Evolutionary conservation across 345 rosid species (phyloP).

Genomic region (Eucalyptus marginata): DNA sequence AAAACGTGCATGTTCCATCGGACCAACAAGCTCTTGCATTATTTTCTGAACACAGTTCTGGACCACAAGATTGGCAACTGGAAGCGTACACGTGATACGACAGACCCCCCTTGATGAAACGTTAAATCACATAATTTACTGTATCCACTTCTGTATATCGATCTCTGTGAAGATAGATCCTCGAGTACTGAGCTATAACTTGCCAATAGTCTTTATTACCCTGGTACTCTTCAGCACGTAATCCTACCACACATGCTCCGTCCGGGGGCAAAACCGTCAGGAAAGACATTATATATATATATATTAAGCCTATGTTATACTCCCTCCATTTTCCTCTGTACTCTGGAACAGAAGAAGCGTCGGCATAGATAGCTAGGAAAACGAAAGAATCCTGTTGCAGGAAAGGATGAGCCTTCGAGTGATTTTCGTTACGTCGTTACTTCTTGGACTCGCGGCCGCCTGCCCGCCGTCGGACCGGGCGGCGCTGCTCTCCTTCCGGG

Average conservation of each 20-base stretch:
- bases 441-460: constrained; percentile 19
- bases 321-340: neutral
- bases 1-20: neutral
- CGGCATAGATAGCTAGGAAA: neutral
- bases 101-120: neutral
- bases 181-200: neutral
- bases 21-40: neutral
- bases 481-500: constrained; percentile 53
- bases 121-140: neutral
- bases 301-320: neutral
- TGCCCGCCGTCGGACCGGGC: constrained; percentile 71
- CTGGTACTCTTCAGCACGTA: neutral
- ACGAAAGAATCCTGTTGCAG: neutral
- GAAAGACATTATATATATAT: neutral
- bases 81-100: neutral
- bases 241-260: neutral
- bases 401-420: neutral
- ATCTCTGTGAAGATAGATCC: neutral
- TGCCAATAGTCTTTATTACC: neutral
- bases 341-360: neutral
- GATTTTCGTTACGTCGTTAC: neutral
- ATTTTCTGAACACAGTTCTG: neutral
- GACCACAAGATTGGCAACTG: neutral
- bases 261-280: neutral
- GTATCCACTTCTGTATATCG: neutral